Conservation (phyloP, 108 stramenopile species). For the Conticribra guillardii region DNA sequence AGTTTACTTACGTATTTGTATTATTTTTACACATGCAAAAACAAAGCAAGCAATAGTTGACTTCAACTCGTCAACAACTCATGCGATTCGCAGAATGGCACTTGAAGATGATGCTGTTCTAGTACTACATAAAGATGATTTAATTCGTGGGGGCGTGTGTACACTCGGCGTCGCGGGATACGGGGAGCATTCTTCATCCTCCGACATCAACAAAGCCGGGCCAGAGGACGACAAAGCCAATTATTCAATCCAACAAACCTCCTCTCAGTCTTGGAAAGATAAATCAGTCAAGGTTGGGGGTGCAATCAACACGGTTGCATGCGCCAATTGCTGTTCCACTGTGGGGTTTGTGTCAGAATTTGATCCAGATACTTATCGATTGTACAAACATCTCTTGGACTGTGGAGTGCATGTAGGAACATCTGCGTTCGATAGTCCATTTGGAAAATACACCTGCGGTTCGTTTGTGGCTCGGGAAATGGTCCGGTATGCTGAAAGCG, state of each 20-base stretch:
- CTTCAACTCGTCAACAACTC: conserved; percentile 46
- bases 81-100: conserved; percentile 36
- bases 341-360: conserved; percentile 73
- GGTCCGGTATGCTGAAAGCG: conserved; percentile 81
- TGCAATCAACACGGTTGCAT: conserved; percentile 21
- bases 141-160: conserved; percentile 42
- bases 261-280: conserved; percentile 44
- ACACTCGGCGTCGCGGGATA: conserved; percentile 59
- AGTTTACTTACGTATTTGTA: neutral
- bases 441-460: conserved; percentile 44
- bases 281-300: conserved; percentile 18
- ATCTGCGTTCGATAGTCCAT: neutral
- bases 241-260: neutral
- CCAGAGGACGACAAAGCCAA: neutral
- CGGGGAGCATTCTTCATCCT: conserved; percentile 48
- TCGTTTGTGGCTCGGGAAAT: conserved; percentile 81
- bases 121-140: conserved; percentile 60
- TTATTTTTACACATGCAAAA: neutral
- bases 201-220: neutral
- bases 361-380: conserved; percentile 59
- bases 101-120: conserved; percentile 67
- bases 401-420: conserved; percentile 35
- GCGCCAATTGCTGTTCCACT: conserved; percentile 58
- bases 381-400: conserved; percentile 74
- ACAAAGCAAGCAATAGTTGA: conserved; percentile 32